Conservation (phyloP, 129 eudicot genomes). For the Pulicaria dysenterica region DNA sequence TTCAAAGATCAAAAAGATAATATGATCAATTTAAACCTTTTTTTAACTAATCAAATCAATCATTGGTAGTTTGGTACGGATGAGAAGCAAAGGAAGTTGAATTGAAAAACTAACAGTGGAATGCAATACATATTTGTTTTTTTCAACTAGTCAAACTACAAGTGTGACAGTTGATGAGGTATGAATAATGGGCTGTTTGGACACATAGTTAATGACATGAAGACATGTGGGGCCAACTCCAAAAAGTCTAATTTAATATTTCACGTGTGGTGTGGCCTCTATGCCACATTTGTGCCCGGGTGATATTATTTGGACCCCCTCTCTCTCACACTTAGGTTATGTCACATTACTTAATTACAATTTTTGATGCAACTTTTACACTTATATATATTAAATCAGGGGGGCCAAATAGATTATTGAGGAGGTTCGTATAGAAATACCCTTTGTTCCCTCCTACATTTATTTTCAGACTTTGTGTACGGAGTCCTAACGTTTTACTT, state of each 20-base stretch:
- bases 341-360: no score
- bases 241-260: constrained; percentile 33
- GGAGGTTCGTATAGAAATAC: no score
- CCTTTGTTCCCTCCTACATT: constrained; percentile 9
- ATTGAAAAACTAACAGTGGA: background rate
- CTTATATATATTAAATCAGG: no score
- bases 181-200: constrained; percentile 25
- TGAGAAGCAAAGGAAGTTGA: constrained; percentile 11
- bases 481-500: background rate
- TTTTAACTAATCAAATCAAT: background rate
- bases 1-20: no score
- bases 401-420: no score
- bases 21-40: no score
- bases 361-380: no score
- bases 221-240: constrained; percentile 35
- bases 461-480: constrained; percentile 21
- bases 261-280: constrained; percentile 42
- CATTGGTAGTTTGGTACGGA: background rate
- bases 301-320: no score
- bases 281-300: background rate
- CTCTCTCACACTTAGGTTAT: no score
- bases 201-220: constrained; percentile 14
- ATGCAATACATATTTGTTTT: background rate
- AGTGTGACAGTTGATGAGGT: background rate
- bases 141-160: constrained; percentile 9